Evolutionary conservation across 257 asterid species (phyloP), one percentile per base, ranked within the genome.

Genomic region (Nicotiana benthamiana): DNA sequence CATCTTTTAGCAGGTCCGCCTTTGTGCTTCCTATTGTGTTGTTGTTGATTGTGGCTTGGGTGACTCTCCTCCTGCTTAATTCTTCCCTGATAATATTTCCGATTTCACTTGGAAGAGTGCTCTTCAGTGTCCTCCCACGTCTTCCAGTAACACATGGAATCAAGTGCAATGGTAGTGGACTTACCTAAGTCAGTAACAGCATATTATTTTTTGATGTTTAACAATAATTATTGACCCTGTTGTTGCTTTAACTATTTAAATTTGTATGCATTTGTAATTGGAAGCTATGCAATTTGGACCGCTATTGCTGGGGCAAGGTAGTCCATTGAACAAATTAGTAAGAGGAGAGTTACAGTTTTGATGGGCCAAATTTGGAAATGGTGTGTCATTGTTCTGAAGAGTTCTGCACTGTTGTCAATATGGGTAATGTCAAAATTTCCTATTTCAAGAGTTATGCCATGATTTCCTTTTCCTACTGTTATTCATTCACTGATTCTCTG

Each of bases 201-300:
- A 43, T 5, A 20, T 61, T 43, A 26, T 61, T 72, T 54, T 63
- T 70, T 52, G 61, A 80, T 56, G 7, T 24, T 40, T 32, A 51
- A 24, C 17, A 54, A 64, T 12, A 5, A 52, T 24, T 22, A 2
- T 8, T 72, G 78, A 72, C 24, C 54, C 24, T 43, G 24, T 46
- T 79, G 9, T 26, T 43, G 61, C 52, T 79, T 63, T 26, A 13
- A 78, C 48, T 6, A 65, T 7, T 64, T 83, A 95, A 97, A 95
- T 88, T 75, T 95, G 60, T 95, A 95, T 79, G 98, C 99, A 75
- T 95, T 95, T 70, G 93, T 92, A 61, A 94, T 94, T 82, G 99
- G 99, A 85, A 92, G 99, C 88, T 95, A 93, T 77, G 95, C 93
- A 81, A 95, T 95, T 81, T 95, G 99, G 99, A 94, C 96, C 80